Conservation (phyloP, 2,329 filamentous ascomycete species). For the Colletotrichum falcatum region DNA sequence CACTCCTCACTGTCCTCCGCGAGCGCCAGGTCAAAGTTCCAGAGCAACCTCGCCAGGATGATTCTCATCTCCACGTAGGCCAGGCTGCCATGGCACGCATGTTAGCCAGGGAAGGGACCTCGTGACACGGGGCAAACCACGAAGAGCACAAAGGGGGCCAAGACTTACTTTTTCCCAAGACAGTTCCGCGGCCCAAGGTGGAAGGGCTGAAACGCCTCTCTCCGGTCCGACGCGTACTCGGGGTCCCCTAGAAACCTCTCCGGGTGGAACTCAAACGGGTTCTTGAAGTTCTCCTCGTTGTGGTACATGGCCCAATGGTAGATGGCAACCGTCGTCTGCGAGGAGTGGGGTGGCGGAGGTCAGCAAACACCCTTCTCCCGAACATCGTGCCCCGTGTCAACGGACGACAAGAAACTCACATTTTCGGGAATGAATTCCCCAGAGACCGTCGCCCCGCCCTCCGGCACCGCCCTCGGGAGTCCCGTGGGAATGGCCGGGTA, state of each 20-base stretch:
- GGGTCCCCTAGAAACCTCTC: slow-evolving; percentile 51
- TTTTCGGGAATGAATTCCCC: slow-evolving; percentile 49
- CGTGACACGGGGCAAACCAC: too few relatives aligned
- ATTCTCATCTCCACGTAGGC: slow-evolving; percentile 63
- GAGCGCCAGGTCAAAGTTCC: slow-evolving; percentile 59
- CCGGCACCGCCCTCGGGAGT: slow-evolving; percentile 47
- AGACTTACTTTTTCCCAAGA: slow-evolving; percentile 49
- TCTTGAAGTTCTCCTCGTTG: slow-evolving; percentile 52
- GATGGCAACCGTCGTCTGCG: slow-evolving; percentile 52
- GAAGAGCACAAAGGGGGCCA: not conserved
- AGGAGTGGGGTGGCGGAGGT: not conserved
- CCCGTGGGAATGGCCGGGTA: slow-evolving; percentile 49
- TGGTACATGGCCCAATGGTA: slow-evolving; percentile 49
- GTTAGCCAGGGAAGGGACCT: not conserved
- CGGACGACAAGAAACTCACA: slow-evolving; percentile 43
- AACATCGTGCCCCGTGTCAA: not conserved
- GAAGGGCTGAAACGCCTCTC: slow-evolving; percentile 47
- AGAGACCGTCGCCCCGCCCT: slow-evolving; percentile 49
- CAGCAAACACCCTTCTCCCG: not conserved
- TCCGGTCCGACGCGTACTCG: slow-evolving; percentile 44
- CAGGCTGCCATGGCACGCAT: slow-evolving; percentile 44
- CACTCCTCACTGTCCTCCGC: slow-evolving; percentile 50
- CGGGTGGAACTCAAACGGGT: slow-evolving; percentile 59
- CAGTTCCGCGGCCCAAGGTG: slow-evolving; percentile 48
- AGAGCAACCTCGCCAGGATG: slow-evolving; percentile 58